A percentile compares a stretch with the other conserved stretches of the same genome.
Evolutionary conservation across 345 rosid genomes (phyloP).

Genomic region (Cardiospermum halicacabum): DNA sequence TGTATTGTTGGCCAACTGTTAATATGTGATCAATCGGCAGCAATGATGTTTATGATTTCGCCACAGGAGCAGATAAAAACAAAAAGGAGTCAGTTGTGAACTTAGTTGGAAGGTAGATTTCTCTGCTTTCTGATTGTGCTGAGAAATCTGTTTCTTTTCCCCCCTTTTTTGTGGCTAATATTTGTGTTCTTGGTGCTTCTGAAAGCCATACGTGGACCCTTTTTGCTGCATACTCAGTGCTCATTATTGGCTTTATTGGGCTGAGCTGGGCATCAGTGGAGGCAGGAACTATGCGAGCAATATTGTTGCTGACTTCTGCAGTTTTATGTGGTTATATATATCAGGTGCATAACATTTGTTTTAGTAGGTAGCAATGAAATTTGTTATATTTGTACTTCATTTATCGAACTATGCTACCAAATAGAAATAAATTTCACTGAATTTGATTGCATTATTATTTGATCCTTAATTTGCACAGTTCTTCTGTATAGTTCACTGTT

Average conservation of each 20-base stretch:
- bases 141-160: neutral
- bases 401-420: neutral
- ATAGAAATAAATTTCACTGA: neutral
- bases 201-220: slow-evolving; percentile 67
- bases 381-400: neutral
- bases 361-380: neutral
- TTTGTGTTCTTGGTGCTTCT: slow-evolving; percentile 15
- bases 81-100: slow-evolving; percentile 89
- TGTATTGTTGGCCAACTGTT: neutral
- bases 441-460: neutral
- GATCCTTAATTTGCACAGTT: neutral
- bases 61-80: slow-evolving; percentile 89
- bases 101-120: slow-evolving; percentile 67
- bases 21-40: slow-evolving; percentile 41
- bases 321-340: slow-evolving; percentile 72
- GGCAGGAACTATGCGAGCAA: slow-evolving; percentile 49
- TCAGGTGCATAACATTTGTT: slow-evolving; percentile 42
- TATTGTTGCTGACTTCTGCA: slow-evolving; percentile 58
- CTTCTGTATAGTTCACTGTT: neutral
- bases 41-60: slow-evolving; percentile 94
- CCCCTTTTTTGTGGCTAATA: neutral
- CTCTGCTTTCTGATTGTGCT: slow-evolving; percentile 6
- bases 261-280: slow-evolving; percentile 52
- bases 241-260: slow-evolving; percentile 55
- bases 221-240: slow-evolving; percentile 48